Percentiles rank a stretch among this genome's conserved stretches.
phyloP scores from a whole-genome alignment of 2,329 filamentous ascomycete species.

The Fusarium redolens region DNA sequence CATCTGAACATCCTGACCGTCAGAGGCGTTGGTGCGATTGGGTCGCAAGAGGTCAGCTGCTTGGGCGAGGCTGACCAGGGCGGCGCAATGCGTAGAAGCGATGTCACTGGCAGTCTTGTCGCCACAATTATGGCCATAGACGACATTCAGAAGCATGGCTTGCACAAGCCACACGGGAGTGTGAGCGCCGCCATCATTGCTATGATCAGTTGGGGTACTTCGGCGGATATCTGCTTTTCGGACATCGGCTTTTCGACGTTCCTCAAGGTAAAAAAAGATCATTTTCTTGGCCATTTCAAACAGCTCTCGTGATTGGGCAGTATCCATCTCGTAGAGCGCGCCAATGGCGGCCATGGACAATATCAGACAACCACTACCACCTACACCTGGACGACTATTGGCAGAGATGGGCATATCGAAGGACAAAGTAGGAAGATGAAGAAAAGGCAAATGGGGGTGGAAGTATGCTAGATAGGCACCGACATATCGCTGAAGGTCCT shows the following conservation, averaged over 20 bases:
- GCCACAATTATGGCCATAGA: slow-evolving; percentile 94
- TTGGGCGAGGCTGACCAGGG: slow-evolving; percentile 89
- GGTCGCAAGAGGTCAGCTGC: slow-evolving; percentile 78
- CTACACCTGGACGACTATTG: slow-evolving; percentile 70
- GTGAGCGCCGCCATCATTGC: slow-evolving; percentile 71
- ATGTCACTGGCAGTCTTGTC: slow-evolving; percentile 93
- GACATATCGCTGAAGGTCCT: slow-evolving; percentile 90
- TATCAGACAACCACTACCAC: slow-evolving; percentile 86
- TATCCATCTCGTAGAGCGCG: slow-evolving; percentile 88
- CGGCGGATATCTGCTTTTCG: slow-evolving; percentile 70
- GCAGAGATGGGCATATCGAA: slow-evolving; percentile 83
- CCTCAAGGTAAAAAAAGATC: slow-evolving; percentile 93
- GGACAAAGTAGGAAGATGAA: slow-evolving; percentile 90
- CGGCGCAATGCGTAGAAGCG: slow-evolving; percentile 90
- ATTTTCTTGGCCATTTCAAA: slow-evolving; percentile 96
- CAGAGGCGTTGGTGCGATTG: slow-evolving; percentile 57
- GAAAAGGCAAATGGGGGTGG: slow-evolving; percentile 93
- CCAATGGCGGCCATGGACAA: slow-evolving; percentile 85
- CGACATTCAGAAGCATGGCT: slow-evolving; percentile 94
- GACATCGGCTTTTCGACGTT: slow-evolving; percentile 87
- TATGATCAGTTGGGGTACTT: slow-evolving; percentile 61
- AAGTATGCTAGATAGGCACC: slow-evolving; percentile 91
- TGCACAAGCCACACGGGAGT: slow-evolving; percentile 96
- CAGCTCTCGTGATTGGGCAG: slow-evolving; percentile 80
- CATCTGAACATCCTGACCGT: slow-evolving; percentile 68